Evolutionary conservation across 805 yeast species (phyloP).

Genomic region (Grigorovia humatica): DNA sequence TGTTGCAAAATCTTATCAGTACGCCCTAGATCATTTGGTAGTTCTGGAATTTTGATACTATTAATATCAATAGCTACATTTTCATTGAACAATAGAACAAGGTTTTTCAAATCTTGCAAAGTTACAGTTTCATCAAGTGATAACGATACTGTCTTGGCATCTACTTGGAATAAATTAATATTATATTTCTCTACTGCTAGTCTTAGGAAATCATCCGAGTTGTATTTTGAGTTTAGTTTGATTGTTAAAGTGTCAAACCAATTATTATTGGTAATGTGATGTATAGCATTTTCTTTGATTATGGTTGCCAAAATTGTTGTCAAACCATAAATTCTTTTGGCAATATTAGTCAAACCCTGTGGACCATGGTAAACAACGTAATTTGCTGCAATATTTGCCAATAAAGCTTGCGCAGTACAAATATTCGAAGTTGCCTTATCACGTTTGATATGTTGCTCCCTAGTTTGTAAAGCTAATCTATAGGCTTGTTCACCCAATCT

Average conservation of each 20-base stretch:
- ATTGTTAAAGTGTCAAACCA: constrained; percentile 88
- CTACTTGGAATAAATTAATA: constrained; percentile 67
- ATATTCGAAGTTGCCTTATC: constrained; percentile 97
- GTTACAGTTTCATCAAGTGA: constrained; percentile 86
- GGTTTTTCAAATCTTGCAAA: constrained; percentile 44
- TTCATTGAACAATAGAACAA: constrained; percentile 46
- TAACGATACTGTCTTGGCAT: constrained; percentile 53
- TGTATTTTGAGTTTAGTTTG: constrained; percentile 29
- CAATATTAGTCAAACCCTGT: constrained; percentile 68
- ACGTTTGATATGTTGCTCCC: constrained; percentile 96
- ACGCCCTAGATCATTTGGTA: constrained; percentile 43
- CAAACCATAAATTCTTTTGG: constrained; percentile 62
- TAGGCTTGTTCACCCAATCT: constrained; percentile 82
- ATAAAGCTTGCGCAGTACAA: constrained; percentile 94
- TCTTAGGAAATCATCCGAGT: constrained; percentile 31
- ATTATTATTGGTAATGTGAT: constrained; percentile 33
- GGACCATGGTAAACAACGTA: constrained; percentile 97
- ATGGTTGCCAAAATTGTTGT: constrained; percentile 61
- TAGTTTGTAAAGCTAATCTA: constrained; percentile 89
- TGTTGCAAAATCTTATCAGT: constrained; percentile 53
- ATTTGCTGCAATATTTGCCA: constrained; percentile 92
- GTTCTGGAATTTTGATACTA: constrained; percentile 33
- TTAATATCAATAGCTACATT: constrained; percentile 13
- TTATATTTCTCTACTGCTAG: constrained; percentile 39
- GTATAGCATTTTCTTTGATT: constrained; percentile 32